Percentiles rank a stretch among this genome's conserved stretches.
Conservation (phyloP, 164 flowering plant species). For the Magnolia changhungtana region DNA sequence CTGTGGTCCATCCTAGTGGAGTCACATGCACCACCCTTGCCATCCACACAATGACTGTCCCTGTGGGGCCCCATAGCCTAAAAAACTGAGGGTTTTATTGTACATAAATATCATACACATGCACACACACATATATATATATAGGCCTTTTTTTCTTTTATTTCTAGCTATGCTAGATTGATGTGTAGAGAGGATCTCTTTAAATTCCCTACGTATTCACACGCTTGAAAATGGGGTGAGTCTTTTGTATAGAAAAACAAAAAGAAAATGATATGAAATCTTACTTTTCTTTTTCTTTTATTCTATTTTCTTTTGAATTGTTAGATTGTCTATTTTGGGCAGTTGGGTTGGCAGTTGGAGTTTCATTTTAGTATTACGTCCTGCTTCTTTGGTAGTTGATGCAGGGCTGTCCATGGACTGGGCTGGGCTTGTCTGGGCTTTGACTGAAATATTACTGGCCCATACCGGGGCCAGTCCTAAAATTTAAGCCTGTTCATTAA, state of each 20-base stretch:
- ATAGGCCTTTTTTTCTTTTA: background rate
- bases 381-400: background rate
- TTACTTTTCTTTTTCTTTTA: background rate
- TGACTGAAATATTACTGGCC: too few species aligned
- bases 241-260: background rate
- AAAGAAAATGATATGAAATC: background rate
- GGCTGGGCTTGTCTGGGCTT: background rate
- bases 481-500: too few species aligned
- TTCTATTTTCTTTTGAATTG: constrained; percentile 13
- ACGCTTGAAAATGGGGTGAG: background rate
- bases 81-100: background rate
- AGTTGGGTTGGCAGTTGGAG: constrained; percentile 18
- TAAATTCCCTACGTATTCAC: background rate
- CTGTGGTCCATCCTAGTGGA: constrained; percentile 96
- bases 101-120: constrained; percentile 14
- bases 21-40: constrained; percentile 51
- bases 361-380: background rate
- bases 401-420: background rate
- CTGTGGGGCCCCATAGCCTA: constrained; percentile 1
- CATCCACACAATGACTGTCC: constrained; percentile 34
- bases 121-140: background rate
- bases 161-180: background rate
- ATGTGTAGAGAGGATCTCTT: background rate
- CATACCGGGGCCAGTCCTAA: too few species aligned
- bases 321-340: constrained; percentile 39